Conservation (phyloP, 2,329 filamentous ascomycete genomes). For the Sphaerulina vaccinii region DNA sequence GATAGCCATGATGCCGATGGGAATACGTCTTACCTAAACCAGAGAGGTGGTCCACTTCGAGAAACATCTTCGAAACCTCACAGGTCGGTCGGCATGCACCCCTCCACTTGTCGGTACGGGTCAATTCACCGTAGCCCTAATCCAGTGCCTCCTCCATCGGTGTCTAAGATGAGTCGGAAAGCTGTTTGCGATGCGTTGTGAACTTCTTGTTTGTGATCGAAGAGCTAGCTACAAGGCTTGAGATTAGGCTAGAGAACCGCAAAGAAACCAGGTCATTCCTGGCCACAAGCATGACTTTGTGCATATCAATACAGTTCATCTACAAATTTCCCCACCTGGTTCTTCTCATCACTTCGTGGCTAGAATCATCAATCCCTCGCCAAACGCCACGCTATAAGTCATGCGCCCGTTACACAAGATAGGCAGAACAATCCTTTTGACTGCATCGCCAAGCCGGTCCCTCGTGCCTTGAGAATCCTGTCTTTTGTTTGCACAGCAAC, state of each 20-base stretch:
- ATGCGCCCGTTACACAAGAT: background rate
- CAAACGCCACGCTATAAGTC: slow-evolving; percentile 3
- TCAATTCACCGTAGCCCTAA: background rate
- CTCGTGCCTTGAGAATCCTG: background rate
- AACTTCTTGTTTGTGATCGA: too few species aligned
- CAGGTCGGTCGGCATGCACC: too few species aligned
- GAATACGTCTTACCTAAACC: background rate
- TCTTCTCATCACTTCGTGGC: slow-evolving; percentile 5
- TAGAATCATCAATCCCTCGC: background rate
- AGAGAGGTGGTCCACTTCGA: background rate
- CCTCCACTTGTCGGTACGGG: too few species aligned
- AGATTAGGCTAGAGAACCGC: background rate
- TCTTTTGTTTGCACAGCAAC: background rate
- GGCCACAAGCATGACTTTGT: too few species aligned
- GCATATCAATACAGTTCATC: slow-evolving; percentile 1
- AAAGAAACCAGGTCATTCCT: background rate
- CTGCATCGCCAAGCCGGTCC: too few species aligned
- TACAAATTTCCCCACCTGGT: background rate
- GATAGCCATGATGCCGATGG: too few species aligned
- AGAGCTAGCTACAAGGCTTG: background rate
- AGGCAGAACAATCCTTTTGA: too few species aligned
- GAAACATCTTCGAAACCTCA: background rate
- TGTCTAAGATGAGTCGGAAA: background rate
- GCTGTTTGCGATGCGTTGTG: background rate
- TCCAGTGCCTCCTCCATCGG: background rate